Conservation (phyloP, 2,329 filamentous ascomycete genomes). For the Fusarium fujikuroi region DNA sequence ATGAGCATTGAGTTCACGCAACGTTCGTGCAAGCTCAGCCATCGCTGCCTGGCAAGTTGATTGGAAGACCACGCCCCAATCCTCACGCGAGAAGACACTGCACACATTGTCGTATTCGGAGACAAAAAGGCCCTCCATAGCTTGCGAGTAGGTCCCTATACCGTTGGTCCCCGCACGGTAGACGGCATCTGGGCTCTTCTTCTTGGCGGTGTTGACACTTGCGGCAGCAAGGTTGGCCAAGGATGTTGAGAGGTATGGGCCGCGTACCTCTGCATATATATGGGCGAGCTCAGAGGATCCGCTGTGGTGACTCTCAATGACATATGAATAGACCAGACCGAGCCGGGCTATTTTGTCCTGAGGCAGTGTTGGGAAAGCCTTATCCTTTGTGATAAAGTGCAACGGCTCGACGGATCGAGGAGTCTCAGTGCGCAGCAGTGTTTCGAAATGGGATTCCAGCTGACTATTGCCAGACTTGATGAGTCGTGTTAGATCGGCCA, state of each 20-base stretch:
- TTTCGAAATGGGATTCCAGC: constrained; percentile 85
- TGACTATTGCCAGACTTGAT: constrained; percentile 83
- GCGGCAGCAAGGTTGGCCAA: constrained; percentile 89
- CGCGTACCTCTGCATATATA: constrained; percentile 89
- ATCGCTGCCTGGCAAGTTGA: constrained; percentile 82
- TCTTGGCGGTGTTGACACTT: constrained; percentile 83
- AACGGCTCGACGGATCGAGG: constrained; percentile 86
- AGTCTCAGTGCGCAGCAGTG: constrained; percentile 78
- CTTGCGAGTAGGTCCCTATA: constrained; percentile 87
- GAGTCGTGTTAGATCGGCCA: constrained; percentile 80
- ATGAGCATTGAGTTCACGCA: constrained; percentile 89
- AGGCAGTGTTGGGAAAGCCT: constrained; percentile 82
- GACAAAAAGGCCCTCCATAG: constrained; percentile 86
- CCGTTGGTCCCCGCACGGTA: constrained; percentile 92
- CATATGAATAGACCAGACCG: constrained; percentile 80
- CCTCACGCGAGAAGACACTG: constrained; percentile 84
- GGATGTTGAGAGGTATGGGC: constrained; percentile 84
- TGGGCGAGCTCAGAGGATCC: constrained; percentile 70
- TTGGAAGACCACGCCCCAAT: constrained; percentile 83
- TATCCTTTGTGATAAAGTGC: constrained; percentile 91
- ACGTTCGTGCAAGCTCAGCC: constrained; percentile 83
- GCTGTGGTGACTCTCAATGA: constrained; percentile 69
- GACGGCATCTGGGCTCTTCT: constrained; percentile 82
- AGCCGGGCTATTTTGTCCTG: constrained; percentile 81
- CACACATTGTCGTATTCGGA: constrained; percentile 93